Conservation (phyloP, 192 early-diverging fungal genomes). For the Backusella tuberculispora region DNA sequence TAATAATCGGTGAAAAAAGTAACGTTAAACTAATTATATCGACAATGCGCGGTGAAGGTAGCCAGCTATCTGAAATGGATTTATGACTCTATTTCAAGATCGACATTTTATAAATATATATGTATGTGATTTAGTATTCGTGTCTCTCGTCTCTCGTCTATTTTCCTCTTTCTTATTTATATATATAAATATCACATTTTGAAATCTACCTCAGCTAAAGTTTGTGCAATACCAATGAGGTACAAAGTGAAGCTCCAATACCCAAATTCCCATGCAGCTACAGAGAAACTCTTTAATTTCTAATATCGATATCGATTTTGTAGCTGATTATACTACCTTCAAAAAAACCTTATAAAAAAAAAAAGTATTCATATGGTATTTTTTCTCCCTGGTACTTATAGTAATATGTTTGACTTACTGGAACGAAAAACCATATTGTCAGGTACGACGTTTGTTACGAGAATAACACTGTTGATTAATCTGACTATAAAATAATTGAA, state of each 20-base stretch:
- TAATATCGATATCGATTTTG: background rate
- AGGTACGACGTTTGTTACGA: background rate
- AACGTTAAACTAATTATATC: background rate
- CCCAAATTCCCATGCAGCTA: background rate
- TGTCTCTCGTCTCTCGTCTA: background rate
- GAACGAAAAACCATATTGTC: background rate
- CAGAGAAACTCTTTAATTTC: background rate
- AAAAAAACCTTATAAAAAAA: background rate
- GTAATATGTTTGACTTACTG: background rate
- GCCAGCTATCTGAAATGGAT: background rate
- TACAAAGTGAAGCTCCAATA: background rate
- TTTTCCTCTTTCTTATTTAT: background rate
- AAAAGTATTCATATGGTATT: background rate
- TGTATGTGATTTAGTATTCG: background rate
- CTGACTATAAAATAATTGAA: background rate
- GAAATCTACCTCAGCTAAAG: background rate
- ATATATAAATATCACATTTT: no score
- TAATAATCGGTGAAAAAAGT: background rate
- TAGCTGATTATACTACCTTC: background rate
- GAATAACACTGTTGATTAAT: background rate
- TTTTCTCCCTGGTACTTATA: no score
- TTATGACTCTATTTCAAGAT: background rate
- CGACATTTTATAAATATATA: background rate
- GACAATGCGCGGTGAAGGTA: background rate
- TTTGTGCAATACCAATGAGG: constrained; percentile 5